Percentiles rank a stretch among this genome's conserved stretches.
These are phyloP conservation scores for Aspergillus bridgeri DNA, from an alignment of 495 filamentous ascomycete genomes.

Conservation along the genomic window DNA sequence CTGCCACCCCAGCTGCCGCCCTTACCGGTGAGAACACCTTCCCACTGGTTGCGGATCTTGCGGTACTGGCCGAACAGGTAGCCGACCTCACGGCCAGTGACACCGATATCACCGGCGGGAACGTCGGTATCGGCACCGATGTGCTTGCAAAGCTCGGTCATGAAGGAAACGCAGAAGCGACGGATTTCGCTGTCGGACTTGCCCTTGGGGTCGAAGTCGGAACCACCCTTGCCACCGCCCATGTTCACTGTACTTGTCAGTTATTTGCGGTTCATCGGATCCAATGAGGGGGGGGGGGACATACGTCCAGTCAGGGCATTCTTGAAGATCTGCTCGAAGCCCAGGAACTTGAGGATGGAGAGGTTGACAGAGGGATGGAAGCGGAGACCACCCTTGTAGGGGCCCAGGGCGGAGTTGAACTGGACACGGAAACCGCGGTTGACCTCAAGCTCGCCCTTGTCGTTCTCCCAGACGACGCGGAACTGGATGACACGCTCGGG, in stretches of 20 bases:
- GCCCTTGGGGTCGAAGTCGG: constrained; percentile 99
- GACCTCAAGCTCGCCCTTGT: constrained; percentile 79
- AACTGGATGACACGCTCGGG: constrained; percentile 97
- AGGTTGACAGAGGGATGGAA: constrained; percentile 97
- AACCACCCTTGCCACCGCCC: constrained; percentile 96
- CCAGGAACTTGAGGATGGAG: constrained; percentile 96
- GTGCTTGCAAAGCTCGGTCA: constrained; percentile 90
- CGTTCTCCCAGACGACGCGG: constrained; percentile 94
- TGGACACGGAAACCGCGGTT: constrained; percentile 97
- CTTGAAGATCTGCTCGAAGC: constrained; percentile 99
- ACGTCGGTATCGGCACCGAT: constrained; percentile 97
- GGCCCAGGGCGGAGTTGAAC: constrained; percentile 97
- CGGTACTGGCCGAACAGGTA: constrained; percentile 97
- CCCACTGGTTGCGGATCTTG: constrained; percentile 81
- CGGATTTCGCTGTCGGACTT: constrained; percentile 97
- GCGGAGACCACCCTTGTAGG: constrained; percentile 96
- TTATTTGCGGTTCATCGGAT: too few species aligned
- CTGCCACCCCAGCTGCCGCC: constrained; percentile 88
- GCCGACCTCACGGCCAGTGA: constrained; percentile 84
- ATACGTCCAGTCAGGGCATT: constrained; percentile 86
- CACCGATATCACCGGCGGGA: constrained; percentile 91
- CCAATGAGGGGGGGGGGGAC: too few species aligned
- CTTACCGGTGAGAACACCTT: constrained; percentile 95
- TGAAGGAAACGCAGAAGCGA: constrained; percentile 94
- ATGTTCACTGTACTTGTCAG: constrained; percentile 59